phyloP scores from a whole-genome alignment of 1,284 basidiomycete species.

The Tetrapyrgos nigripes region DNA sequence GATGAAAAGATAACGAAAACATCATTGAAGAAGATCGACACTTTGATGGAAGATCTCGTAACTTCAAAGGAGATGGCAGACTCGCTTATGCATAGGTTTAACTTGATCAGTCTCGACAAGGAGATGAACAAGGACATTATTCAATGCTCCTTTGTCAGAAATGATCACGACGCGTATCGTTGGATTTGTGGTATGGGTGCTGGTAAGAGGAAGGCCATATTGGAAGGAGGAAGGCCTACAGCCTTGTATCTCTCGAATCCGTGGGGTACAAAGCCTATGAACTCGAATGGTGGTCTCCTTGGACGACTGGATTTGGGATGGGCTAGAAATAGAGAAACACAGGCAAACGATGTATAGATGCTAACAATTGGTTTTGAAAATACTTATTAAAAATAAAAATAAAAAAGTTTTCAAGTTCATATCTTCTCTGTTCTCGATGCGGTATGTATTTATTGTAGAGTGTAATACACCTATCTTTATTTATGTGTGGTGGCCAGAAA shows the following conservation, averaged over 20 bases:
- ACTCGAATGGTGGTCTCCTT: conserved; percentile 22
- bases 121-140: conserved; percentile 19
- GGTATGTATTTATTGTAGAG: too few relatives aligned
- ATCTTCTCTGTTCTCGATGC: too few relatives aligned
- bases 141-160: conserved; percentile 2
- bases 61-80: conserved; percentile 13
- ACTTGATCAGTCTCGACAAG: conserved; percentile 21
- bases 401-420: too few relatives aligned
- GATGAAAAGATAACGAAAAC: conserved; percentile 5
- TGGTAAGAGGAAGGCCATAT: conserved; percentile 14
- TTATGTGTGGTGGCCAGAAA: too few relatives aligned
- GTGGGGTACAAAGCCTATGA: conserved; percentile 22
- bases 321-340: too few relatives aligned
- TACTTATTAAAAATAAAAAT: too few relatives aligned
- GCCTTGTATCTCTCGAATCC: conserved; percentile 14
- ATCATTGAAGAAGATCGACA: background rate
- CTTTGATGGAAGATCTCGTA: conserved; percentile 16
- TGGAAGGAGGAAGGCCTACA: conserved; percentile 17
- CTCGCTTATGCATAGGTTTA: conserved; percentile 17
- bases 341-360: too few relatives aligned
- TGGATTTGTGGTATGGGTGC: conserved; percentile 25
- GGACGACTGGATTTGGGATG: conserved; percentile 14
- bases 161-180: background rate
- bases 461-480: too few relatives aligned
- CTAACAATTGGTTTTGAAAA: too few relatives aligned